Evolutionary conservation across 2,329 filamentous ascomycete genomes (phyloP).

Genomic region (Botrytis squamosa): DNA sequence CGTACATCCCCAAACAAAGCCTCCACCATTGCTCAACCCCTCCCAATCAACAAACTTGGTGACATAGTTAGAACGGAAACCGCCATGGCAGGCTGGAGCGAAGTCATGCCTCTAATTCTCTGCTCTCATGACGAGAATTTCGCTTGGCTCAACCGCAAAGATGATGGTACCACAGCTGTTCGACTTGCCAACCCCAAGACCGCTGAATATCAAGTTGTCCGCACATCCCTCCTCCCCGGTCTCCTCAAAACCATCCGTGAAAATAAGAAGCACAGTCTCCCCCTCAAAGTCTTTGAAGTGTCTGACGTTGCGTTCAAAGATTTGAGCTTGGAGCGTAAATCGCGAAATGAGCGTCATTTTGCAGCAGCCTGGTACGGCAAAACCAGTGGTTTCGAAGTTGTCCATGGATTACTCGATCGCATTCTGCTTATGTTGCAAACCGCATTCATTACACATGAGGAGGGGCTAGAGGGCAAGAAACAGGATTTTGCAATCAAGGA

Average conservation of each 20-base stretch:
- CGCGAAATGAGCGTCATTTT: conserved; percentile 90
- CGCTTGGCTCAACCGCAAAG: conserved; percentile 84
- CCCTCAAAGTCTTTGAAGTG: conserved; percentile 90
- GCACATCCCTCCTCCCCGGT: conserved; percentile 81
- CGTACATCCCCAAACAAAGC: conserved; percentile 83
- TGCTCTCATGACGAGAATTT: conserved; percentile 99
- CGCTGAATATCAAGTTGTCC: conserved; percentile 87
- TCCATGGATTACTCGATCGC: conserved; percentile 90
- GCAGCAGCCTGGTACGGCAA: conserved; percentile 96
- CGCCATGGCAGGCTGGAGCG: conserved; percentile 92
- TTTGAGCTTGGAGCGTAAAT: conserved; percentile 74
- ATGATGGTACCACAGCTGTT: conserved; percentile 80
- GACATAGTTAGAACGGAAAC: conserved; percentile 89
- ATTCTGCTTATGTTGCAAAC: conserved; percentile 89
- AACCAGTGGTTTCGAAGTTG: conserved; percentile 89
- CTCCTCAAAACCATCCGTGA: conserved; percentile 91
- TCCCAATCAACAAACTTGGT: conserved; percentile 89
- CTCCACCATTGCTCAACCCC: conserved; percentile 79
- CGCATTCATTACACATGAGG: conserved; percentile 74
- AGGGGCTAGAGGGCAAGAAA: conserved; percentile 56
- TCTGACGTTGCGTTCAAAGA: conserved; percentile 94
- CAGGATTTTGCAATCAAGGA: conserved; percentile 53
- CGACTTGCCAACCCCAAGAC: conserved; percentile 91
- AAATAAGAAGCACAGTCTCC: conserved; percentile 84
- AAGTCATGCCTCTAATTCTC: conserved; percentile 93